Conservation (phyloP, 2,329 filamentous ascomycete genomes). For the Fusarium humuli region DNA sequence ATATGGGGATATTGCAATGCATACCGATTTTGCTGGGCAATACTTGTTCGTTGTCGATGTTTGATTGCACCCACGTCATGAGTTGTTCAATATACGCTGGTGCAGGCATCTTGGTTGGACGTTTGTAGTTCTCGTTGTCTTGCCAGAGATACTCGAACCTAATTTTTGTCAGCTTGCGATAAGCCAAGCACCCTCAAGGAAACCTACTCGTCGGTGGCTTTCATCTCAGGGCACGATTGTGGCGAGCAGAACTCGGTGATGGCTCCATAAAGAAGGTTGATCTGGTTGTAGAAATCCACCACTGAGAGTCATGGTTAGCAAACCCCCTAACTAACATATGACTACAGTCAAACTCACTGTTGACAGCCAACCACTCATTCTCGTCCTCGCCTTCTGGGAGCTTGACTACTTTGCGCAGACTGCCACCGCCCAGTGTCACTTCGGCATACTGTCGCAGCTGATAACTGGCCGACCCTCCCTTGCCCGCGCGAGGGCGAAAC, state of each 20-base stretch:
- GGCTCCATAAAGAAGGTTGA: conserved; percentile 97
- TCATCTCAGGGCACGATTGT: conserved; percentile 98
- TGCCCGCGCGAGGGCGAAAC: conserved; percentile 89
- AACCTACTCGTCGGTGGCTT: conserved; percentile 95
- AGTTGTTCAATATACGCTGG: conserved; percentile 98
- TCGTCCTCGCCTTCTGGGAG: conserved; percentile 96
- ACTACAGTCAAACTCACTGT: conserved; percentile 70
- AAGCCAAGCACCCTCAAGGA: neutral
- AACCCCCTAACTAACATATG: neutral
- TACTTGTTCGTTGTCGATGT: conserved; percentile 93
- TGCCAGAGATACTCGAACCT: conserved; percentile 99
- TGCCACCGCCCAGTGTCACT: conserved; percentile 93
- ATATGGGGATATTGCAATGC: conserved; percentile 37
- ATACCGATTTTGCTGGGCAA: conserved; percentile 92
- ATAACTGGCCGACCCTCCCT: conserved; percentile 87
- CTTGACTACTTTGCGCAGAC: conserved; percentile 94
- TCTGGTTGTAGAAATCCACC: conserved; percentile 99
- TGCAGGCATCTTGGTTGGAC: conserved; percentile 97
- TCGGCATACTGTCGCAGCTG: conserved; percentile 98
- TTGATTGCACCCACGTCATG: conserved; percentile 95
- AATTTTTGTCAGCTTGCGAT: conserved; percentile 27
- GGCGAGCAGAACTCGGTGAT: conserved; percentile 99
- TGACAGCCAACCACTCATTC: conserved; percentile 98
- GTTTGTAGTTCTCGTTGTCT: conserved; percentile 92
- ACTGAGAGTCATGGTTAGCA: conserved; percentile 64